Base-by-base conservation (phyloP, 192 early-diverging fungal genomes). In the Entomortierella chlamydospora region DNA sequence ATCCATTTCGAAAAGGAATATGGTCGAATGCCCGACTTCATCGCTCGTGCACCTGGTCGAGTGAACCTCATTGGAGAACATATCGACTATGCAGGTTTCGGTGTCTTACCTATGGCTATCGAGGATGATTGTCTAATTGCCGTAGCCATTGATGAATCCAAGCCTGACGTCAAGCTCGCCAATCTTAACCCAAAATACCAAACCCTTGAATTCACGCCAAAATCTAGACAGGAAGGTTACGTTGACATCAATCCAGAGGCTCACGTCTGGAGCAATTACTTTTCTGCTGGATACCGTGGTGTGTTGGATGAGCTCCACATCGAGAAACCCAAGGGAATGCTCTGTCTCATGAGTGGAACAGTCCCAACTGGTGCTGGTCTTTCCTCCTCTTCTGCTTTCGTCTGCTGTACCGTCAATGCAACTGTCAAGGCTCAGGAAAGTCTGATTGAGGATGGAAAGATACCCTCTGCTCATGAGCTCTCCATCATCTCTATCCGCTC, bases 11-110 rank as follows among this genome's bases (percentile, higher is more conserved):
- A 87, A 63, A 57, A 66, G 4, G 52, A 57, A 15, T 93, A 86
- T 59, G 89, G 90, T 54, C 60, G 69, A 54, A 61, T 77, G 43
- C 94, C 96, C 0, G 89, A 92, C 34, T 96, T 96, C 82, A 90
- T 93, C 56, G 93, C 91, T 41, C 91, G 97, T 33, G 91, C 94
- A 4, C 96, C 97, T 4, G 97, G 97, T 41, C 88, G 96, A n/a
- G 95, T 97, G 33, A 98, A 98, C 84, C 85, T 98, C 34, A 98
- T 98, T 74, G 97, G 96, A 39, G 97, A 99, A 76, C 97, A 99
- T 77, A 93, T 99, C 53, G 97, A 99, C 85, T 97, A 97, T 85
- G 92, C 91, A 69, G 97, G 96, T 26, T 94, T 93, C 64, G 94
- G 94, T 20, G 97, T 99, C 18, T 87, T 99, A 25, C 97, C 97